Conservation (phyloP, 2,329 filamentous ascomycete species). For the Elsinoe necatrix region DNA sequence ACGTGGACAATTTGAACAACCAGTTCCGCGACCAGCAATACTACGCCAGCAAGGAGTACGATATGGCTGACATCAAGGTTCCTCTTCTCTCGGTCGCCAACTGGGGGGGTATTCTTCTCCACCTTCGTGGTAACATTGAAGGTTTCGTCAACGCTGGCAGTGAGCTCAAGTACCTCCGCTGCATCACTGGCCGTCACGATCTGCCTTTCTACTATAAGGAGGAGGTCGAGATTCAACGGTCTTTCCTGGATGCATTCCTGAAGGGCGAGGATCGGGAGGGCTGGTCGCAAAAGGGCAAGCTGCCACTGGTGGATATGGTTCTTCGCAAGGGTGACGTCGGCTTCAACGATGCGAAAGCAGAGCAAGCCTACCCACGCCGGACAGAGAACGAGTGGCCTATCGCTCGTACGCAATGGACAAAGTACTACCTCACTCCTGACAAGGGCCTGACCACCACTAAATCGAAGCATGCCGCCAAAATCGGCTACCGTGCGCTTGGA, state of each 20-base stretch:
- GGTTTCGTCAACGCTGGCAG: constrained; percentile 56
- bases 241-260: constrained; percentile 61
- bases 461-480: constrained; percentile 29
- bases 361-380: constrained; percentile 46
- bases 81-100: constrained; percentile 59
- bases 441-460: constrained; percentile 33
- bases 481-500: constrained; percentile 52
- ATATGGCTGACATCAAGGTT: constrained; percentile 56
- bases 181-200: constrained; percentile 61
- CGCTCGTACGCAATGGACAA: constrained; percentile 53
- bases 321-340: constrained; percentile 58
- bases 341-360: constrained; percentile 50
- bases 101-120: constrained; percentile 61
- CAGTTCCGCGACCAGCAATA: constrained; percentile 53
- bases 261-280: constrained; percentile 55
- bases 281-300: constrained; percentile 49
- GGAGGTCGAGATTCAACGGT: constrained; percentile 56
- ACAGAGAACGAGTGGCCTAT: constrained; percentile 58
- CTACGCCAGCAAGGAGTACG: constrained; percentile 56
- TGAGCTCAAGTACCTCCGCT: constrained; percentile 56
- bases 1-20: constrained; percentile 37
- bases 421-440: constrained; percentile 48
- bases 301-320: constrained; percentile 51
- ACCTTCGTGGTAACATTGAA: constrained; percentile 59
- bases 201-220: constrained; percentile 62